Evolutionary conservation across 2,329 filamentous ascomycete genomes (phyloP).

Genomic region (Sphaerulina musiva): DNA sequence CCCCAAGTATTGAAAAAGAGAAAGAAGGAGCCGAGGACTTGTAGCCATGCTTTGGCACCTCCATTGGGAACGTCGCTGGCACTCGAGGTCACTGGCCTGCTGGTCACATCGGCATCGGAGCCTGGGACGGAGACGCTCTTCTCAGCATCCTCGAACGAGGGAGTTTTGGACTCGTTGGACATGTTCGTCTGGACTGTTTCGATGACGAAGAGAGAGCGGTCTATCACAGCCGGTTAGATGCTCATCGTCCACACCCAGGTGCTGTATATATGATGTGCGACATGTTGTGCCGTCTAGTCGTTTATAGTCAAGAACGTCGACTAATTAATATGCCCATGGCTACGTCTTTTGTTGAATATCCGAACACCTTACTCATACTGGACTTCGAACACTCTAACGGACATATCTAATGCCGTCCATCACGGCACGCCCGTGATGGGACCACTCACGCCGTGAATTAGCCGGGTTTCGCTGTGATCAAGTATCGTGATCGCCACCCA

Average conservation of each 20-base stretch:
- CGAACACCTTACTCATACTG: background rate
- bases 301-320: too few relatives aligned
- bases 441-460: too few relatives aligned
- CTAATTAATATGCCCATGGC: background rate
- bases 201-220: background rate
- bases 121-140: background rate
- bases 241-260: background rate
- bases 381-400: background rate
- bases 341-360: background rate
- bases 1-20: slow-evolving; percentile 42
- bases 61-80: slow-evolving; percentile 33
- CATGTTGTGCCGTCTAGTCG: background rate
- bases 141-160: background rate
- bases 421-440: too few relatives aligned
- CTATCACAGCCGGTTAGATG: background rate
- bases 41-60: slow-evolving; percentile 41
- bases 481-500: too few relatives aligned
- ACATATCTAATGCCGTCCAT: background rate
- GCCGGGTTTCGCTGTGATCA: too few relatives aligned
- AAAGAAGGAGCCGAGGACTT: slow-evolving; percentile 41
- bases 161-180: background rate
- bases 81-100: background rate
- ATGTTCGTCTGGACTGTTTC: background rate
- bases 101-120: background rate
- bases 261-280: too few relatives aligned